Conservation (phyloP, 257 asterid species). For the Parsonsia alboflavescens region DNA sequence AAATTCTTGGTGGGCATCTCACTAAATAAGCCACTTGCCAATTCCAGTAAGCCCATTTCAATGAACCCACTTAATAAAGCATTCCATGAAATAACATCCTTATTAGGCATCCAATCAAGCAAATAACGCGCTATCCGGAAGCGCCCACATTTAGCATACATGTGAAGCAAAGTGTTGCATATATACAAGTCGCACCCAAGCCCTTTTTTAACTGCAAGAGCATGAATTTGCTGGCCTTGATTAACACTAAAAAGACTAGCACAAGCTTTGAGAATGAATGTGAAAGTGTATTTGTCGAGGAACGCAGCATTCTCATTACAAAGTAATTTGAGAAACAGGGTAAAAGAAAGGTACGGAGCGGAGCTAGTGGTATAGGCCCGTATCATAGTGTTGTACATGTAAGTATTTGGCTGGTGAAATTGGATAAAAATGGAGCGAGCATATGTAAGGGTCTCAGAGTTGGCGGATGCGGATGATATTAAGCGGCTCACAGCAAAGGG, state of each 20-base stretch:
- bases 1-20: slow-evolving; percentile 38
- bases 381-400: slow-evolving; percentile 33
- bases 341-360: slow-evolving; percentile 20
- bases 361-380: slow-evolving; percentile 28
- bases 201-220: slow-evolving; percentile 24
- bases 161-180: slow-evolving; percentile 30
- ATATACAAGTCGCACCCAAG: slow-evolving; percentile 26
- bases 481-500: slow-evolving; percentile 34
- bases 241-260: slow-evolving; percentile 18
- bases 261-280: slow-evolving; percentile 40
- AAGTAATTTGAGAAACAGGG: slow-evolving; percentile 27
- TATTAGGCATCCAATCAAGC: slow-evolving; percentile 22
- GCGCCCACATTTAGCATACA: slow-evolving; percentile 31
- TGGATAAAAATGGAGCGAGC: slow-evolving; percentile 28
- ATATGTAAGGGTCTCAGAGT: slow-evolving; percentile 23
- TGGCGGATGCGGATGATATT: slow-evolving; percentile 19
- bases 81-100: slow-evolving; percentile 32
- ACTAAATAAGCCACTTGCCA: slow-evolving; percentile 21
- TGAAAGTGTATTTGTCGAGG: slow-evolving; percentile 34
- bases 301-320: slow-evolving; percentile 13
- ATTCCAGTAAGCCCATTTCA: slow-evolving; percentile 31
- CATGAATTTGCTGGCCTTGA: slow-evolving; percentile 31
- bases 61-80: slow-evolving; percentile 28
- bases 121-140: slow-evolving; percentile 24
- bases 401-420: slow-evolving; percentile 26